These are phyloP conservation scores for Fusarium hainanense DNA, from an alignment of 2,329 filamentous ascomycete genomes.

Conservation along the genomic window DNA sequence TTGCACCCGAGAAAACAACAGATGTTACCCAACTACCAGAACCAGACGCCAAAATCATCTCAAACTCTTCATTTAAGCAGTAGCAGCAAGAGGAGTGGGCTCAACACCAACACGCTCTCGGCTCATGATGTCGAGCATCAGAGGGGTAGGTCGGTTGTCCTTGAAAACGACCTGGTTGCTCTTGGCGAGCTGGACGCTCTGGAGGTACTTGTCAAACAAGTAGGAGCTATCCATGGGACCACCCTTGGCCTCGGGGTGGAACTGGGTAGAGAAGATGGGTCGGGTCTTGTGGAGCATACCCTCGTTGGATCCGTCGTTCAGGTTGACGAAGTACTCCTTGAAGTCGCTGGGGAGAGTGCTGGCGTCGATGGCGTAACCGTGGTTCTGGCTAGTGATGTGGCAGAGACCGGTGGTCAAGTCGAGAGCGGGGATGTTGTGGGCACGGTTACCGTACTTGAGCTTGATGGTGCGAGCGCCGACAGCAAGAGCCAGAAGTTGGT, in stretches of 20 bases:
- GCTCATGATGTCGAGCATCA: constrained; percentile 89
- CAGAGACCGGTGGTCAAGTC: constrained; percentile 96
- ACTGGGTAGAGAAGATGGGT: constrained; percentile 98
- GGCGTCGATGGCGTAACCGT: constrained; percentile 94
- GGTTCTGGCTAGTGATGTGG: constrained; percentile 99
- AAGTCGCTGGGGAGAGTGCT: constrained; percentile 84
- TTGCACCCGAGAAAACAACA: constrained; percentile 22
- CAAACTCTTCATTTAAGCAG: constrained; percentile 51
- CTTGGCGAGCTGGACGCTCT: constrained; percentile 92
- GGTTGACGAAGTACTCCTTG: constrained; percentile 98
- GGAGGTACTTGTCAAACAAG: constrained; percentile 95
- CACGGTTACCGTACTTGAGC: constrained; percentile 99
- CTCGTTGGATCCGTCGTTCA: constrained; percentile 98
- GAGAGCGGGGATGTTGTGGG: constrained; percentile 96
- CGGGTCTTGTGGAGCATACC: constrained; percentile 95
- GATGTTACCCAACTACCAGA: constrained; percentile 26
- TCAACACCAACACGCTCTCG: constrained; percentile 95
- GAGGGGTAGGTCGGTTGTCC: constrained; percentile 87
- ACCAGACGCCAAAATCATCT: constrained; percentile 33
- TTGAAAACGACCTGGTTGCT: constrained; percentile 80
- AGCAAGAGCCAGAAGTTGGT: constrained; percentile 93
- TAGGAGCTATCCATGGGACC: constrained; percentile 96
- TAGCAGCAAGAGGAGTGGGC: constrained; percentile 66
- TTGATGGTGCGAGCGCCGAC: constrained; percentile 91
- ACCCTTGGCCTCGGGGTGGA: constrained; percentile 98